Conservation (phyloP, 208 protist species). For the Trypanosoma scelopori region DNA sequence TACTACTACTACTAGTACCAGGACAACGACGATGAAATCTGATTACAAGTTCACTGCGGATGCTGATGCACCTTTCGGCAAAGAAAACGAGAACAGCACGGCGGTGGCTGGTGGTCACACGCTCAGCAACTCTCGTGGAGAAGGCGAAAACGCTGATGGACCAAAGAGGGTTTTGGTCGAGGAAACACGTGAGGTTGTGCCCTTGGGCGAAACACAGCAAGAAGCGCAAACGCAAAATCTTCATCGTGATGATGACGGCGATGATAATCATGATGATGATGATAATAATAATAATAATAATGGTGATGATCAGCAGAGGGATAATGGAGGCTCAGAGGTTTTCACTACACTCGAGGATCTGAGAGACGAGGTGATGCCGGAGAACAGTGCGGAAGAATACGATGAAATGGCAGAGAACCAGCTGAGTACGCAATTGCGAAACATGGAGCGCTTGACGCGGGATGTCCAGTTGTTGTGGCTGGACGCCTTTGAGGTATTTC, state of each 20-base stretch:
- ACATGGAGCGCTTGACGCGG: conserved; percentile 6
- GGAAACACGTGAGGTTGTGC: no score
- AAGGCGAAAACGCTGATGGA: no score
- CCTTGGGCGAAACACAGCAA: background rate
- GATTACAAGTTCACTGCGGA: background rate
- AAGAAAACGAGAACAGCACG: background rate
- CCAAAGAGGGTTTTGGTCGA: no score
- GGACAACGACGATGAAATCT: no score
- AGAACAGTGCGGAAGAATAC: background rate
- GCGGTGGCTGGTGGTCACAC: no score
- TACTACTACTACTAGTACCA: no score
- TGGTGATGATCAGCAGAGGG: background rate
- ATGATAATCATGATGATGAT: background rate
- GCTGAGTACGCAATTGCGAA: background rate
- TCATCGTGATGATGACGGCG: no score
- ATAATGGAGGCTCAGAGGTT: background rate
- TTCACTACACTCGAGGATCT: background rate
- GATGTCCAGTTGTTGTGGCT: conserved; percentile 18
- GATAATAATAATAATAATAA: background rate
- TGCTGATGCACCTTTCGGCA: background rate
- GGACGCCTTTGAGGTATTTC: conserved; percentile 29
- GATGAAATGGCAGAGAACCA: background rate
- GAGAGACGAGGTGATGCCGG: background rate
- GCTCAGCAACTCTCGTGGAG: no score
- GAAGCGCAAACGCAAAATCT: background rate